phyloP scores from a whole-genome alignment of 2,329 filamentous ascomycete genomes.

The Botryotinia globosa region DNA sequence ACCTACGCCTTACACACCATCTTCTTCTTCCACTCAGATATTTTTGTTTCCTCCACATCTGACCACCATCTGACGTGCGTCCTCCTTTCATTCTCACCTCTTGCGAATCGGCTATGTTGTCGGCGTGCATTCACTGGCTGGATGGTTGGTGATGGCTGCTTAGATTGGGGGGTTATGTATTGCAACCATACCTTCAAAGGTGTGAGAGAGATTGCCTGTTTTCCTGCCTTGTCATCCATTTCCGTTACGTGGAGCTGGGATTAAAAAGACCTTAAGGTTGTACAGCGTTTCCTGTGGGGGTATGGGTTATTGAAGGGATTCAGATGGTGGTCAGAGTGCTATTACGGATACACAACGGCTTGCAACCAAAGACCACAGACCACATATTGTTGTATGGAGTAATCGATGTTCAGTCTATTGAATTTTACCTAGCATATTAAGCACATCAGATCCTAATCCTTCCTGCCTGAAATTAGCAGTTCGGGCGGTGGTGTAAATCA shows the following conservation, averaged over 20 bases:
- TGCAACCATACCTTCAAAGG: slow-evolving; percentile 10
- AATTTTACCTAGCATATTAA: neutral
- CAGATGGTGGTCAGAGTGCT: slow-evolving; percentile 3
- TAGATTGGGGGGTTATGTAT: slow-evolving; percentile 1
- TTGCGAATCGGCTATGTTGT: neutral
- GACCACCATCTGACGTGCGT: slow-evolving; percentile 12
- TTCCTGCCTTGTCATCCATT: slow-evolving; percentile 8
- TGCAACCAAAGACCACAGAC: slow-evolving; percentile 10
- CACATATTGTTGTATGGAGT: slow-evolving; percentile 17
- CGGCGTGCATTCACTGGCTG: neutral
- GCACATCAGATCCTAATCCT: slow-evolving; percentile 3
- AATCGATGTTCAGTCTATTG: slow-evolving; percentile 9
- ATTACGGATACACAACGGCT: slow-evolving; percentile 14
- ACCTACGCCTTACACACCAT: slow-evolving; percentile 1
- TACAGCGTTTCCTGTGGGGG: slow-evolving; percentile 11
- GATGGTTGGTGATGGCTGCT: slow-evolving; percentile 1
- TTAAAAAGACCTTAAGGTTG: neutral
- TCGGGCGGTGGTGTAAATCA: slow-evolving; percentile 7
- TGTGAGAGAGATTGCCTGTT: slow-evolving; percentile 8
- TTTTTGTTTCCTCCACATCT: neutral
- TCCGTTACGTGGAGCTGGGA: slow-evolving; percentile 6
- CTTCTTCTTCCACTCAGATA: neutral
- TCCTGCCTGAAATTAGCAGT: slow-evolving; percentile 5
- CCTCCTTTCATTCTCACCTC: neutral
- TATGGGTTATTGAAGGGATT: slow-evolving; percentile 2